Evolutionary conservation across 768 basidiomycete species (phyloP).

Genomic region (Lyophyllum shimeji): DNA sequence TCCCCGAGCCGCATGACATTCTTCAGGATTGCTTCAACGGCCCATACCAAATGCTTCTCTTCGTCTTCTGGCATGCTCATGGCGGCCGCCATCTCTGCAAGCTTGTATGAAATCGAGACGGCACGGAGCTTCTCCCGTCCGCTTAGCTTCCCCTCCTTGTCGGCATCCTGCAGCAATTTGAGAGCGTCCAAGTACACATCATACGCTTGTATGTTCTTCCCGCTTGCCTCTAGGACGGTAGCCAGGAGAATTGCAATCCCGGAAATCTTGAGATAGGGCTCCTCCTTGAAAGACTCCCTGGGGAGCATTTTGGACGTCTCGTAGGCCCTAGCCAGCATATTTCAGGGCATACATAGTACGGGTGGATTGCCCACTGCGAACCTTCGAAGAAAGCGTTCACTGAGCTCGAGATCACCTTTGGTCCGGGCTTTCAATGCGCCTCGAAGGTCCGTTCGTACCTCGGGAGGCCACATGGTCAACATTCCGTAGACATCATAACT

Average conservation of each 20-base stretch:
- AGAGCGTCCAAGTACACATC: conserved; percentile 37
- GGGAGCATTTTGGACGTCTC: conserved; percentile 49
- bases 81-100: conserved; percentile 39
- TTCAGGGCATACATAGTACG: conserved; percentile 3
- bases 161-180: conserved; percentile 28
- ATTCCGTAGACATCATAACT: conserved; percentile 58
- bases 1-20: conserved; percentile 27
- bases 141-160: conserved; percentile 15
- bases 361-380: conserved; percentile 27
- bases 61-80: conserved; percentile 37
- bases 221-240: conserved; percentile 48
- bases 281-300: conserved; percentile 32
- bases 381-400: conserved; percentile 54
- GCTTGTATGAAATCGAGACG: conserved; percentile 40
- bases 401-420: conserved; percentile 51
- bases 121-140: conserved; percentile 35
- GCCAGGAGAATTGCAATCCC: conserved; percentile 66
- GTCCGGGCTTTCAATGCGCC: conserved; percentile 63
- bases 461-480: conserved; percentile 66
- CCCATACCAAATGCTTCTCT: conserved; percentile 41
- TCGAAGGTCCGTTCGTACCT: conserved; percentile 63
- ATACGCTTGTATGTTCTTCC: conserved; percentile 37
- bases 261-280: conserved; percentile 64
- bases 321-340: conserved; percentile 46
- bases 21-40: conserved; percentile 43